These are phyloP conservation scores for Taiwanofungus camphoratus DNA, from an alignment of 1,284 basidiomycete species.

Conservation along the genomic window DNA sequence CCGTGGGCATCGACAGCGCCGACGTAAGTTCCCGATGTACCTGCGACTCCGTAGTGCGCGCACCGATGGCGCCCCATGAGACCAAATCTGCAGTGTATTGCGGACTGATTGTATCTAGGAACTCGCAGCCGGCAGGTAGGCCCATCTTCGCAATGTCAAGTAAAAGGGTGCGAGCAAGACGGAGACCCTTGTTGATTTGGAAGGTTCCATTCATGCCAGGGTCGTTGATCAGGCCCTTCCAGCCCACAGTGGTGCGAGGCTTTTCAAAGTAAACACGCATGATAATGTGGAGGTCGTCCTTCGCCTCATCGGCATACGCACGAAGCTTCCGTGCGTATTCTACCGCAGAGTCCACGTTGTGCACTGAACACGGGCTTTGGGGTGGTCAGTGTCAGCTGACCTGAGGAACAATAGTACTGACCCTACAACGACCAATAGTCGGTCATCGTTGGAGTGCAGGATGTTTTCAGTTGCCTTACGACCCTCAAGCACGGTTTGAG, in stretches of 20 bases:
- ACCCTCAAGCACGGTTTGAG: conserved; percentile 83
- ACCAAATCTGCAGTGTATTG: conserved; percentile 97
- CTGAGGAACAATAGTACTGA: conserved; percentile 30
- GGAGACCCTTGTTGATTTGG: conserved; percentile 95
- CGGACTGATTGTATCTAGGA: conserved; percentile 84
- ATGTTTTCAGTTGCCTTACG: conserved; percentile 75
- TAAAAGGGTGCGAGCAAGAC: conserved; percentile 85
- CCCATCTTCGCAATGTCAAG: conserved; percentile 85
- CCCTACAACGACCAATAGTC: conserved; percentile 86
- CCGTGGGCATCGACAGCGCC: conserved; percentile 86
- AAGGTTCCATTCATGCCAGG: conserved; percentile 82
- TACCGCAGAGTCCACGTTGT: conserved; percentile 79
- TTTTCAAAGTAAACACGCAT: conserved; percentile 99
- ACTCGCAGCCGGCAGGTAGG: conserved; percentile 84
- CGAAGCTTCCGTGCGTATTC: conserved; percentile 81
- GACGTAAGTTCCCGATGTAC: conserved; percentile 87
- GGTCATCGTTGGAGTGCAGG: conserved; percentile 81
- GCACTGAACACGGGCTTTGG: conserved; percentile 85
- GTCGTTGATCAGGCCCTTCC: conserved; percentile 98
- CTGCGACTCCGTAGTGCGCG: conserved; percentile 94
- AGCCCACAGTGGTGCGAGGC: conserved; percentile 93
- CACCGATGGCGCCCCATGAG: conserved; percentile 97
- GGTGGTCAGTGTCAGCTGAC: conserved; percentile 9
- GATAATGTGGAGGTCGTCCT: conserved; percentile 88
- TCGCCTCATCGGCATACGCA: conserved; percentile 75